Evolutionary conservation across 176 grass and related monocot species (phyloP).

Genomic region (Cymbopogon citratus): DNA sequence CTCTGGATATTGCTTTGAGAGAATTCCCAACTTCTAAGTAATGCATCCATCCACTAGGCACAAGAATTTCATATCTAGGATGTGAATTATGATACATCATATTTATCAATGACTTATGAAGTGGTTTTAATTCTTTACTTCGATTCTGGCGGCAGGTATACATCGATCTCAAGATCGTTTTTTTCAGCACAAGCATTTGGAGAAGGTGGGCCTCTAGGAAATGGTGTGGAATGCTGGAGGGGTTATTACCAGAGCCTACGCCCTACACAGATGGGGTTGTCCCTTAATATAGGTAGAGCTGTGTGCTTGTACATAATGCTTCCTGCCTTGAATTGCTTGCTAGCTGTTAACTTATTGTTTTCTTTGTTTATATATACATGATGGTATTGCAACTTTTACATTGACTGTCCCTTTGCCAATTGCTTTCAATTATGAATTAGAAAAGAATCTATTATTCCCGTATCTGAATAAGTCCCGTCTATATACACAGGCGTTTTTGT

Average conservation of each 20-base stretch:
- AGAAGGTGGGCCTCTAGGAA: conserved; percentile 23
- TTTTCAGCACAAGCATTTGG: conserved; percentile 48
- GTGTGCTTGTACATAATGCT: background rate
- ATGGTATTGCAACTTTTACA: background rate
- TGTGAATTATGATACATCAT: background rate
- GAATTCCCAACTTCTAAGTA: conserved; percentile 37
- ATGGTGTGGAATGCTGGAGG: conserved; percentile 66
- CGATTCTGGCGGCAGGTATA: conserved; percentile 32
- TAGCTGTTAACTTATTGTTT: background rate
- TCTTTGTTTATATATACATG: background rate
- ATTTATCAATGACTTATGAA: background rate
- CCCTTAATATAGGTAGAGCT: conserved; percentile 59
- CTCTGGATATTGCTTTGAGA: conserved; percentile 72
- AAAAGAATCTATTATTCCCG: background rate
- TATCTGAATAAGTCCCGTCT: background rate
- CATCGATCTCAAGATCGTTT: conserved; percentile 59
- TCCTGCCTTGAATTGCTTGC: background rate
- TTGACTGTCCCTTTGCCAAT: background rate
- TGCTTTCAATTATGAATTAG: background rate
- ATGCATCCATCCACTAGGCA: background rate
- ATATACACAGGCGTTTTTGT: background rate
- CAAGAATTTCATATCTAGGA: background rate
- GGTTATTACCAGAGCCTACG: conserved; percentile 82
- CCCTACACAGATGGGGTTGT: conserved; percentile 81
- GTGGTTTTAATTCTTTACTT: background rate